Percentiles rank a stretch among this genome's conserved stretches.
Evolutionary conservation across 73 alveolate species (phyloP).

Genomic region (Paraurostyla sp.): DNA sequence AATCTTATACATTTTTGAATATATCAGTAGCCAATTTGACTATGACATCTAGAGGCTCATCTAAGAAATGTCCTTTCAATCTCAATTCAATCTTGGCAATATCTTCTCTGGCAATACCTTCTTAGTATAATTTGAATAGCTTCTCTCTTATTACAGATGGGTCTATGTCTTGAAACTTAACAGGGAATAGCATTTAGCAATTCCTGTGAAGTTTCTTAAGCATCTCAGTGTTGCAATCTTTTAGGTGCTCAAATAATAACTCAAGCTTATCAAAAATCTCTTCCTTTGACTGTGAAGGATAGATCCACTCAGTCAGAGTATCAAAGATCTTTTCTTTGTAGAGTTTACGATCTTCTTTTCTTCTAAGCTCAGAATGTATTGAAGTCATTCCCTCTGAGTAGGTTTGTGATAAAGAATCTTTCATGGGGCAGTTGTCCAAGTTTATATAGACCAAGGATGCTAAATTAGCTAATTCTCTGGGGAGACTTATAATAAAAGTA

Average conservation of each 20-base stretch:
- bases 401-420: conserved; percentile 56
- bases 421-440: conserved; percentile 74
- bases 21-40: conserved; percentile 71
- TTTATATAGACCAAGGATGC: conserved; percentile 53
- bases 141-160: conserved; percentile 50
- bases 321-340: conserved; percentile 73
- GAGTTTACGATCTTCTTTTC: conserved; percentile 70
- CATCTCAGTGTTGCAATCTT: conserved; percentile 70
- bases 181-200: conserved; percentile 74
- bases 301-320: conserved; percentile 75
- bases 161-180: conserved; percentile 68
- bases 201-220: conserved; percentile 71
- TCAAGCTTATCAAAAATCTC: conserved; percentile 73
- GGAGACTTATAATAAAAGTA: conserved; percentile 68
- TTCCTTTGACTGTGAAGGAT: conserved; percentile 68
- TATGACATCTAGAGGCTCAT: conserved; percentile 68
- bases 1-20: conserved; percentile 54
- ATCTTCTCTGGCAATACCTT: conserved; percentile 70
- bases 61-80: conserved; percentile 63
- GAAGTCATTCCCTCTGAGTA: conserved; percentile 68
- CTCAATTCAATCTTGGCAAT: conserved; percentile 64
- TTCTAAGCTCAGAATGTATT: conserved; percentile 58
- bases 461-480: conserved; percentile 68
- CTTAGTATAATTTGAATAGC: conserved; percentile 52
- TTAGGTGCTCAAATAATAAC: conserved; percentile 53